Base-by-base conservation (phyloP, 2,329 filamentous ascomycete species). In the Plectosphaerella cucumerina region DNA sequence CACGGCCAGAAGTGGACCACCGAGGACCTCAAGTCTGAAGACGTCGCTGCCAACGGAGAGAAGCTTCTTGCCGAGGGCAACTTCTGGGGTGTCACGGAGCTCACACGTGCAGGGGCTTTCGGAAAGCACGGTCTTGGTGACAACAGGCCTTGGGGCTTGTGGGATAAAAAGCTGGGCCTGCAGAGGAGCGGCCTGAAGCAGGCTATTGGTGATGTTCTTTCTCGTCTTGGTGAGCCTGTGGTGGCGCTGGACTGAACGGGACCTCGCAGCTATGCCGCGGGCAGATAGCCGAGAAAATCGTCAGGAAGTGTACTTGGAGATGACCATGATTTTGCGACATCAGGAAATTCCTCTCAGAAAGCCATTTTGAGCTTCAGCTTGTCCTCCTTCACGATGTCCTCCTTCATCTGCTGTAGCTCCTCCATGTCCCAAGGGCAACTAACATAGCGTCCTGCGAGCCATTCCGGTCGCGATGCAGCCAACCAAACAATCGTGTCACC, bases 361-460 rank as follows among this genome's bases (percentile, higher is more conserved):
- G 57, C 54, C 42, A 65, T 52, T 21, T 58, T 65, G 31, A 69
- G 39, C 57, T 70, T 73, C 44, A 72, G 54, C 53, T 65, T 56
- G 53, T 70, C 65, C 9, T 59, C 58, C 46, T 60, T 50, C n/a
- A 63, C 56, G 37, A 72, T 67, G 39, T 67, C 63, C 4, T 62
- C 58, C 52, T 61, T 62, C 59, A 59, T 67, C 18, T 55, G 50
- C 47, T 63, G 33, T 6, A 71, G 50, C 52, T 71, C 62, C 43
- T 58, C 52, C 67, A 72, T 67, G 53, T 71, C 67, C 70, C 69
- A 71, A 0, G 55, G 65, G n/a, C 55, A 60, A 53, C 60, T 66
- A 2, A 71, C 45, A 51, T 68, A 72, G 50, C 67, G 59, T 1
- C 67, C 69, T 34, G 48, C 52, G 15, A 73, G 57, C 71, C 70